Evolutionary conservation across 1,284 basidiomycete species (phyloP), one percentile per base, ranked within the genome.

Genomic region (Anthracocystis setariae): DNA sequence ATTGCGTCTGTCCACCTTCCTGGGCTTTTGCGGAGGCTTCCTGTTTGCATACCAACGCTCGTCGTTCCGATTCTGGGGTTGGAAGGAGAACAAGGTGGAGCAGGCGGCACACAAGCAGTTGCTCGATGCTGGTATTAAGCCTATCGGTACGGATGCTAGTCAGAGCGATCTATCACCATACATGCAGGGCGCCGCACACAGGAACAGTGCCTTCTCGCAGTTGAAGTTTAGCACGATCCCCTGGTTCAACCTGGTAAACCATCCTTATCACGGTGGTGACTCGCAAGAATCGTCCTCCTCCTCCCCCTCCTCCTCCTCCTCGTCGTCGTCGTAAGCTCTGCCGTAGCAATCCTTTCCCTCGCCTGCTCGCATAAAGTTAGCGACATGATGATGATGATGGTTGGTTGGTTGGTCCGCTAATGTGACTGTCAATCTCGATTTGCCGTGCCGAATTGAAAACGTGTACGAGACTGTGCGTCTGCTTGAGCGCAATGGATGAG

Each of bases 41-140:
- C 83, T 98, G 77, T 84, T 95, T 57, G 93, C 95, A 18, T 98
- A 98, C 86, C 93, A 96, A 84, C 87, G 90, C 55, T 72, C 77
- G 35, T 56, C 78, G 93, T 94, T 90, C 84, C 93, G 95, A 43
- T 95, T 98, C 87, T 94, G 92, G 92, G 95, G 95, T 49, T 94
- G 92, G 91, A 86, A 87, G 21, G 95, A 98, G 86, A 99, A 99
- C 86, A 89, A 77, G 49, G 20, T 75, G 20, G 81, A 82, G 51
- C 65, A 73, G 43, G 27, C 57, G 29, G 52, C 57, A 2, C 66
- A 78, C 32, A 50, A 74, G 56, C 57, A 65, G 13, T 73, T 77
- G 20, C 46, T 57, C 20, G 72, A 61, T 13, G 54, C 60, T 1
- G 74, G 74, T 3, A 57, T 62, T 53, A 75, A 77, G 32, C 64